Base-by-base conservation (phyloP, 2,329 filamentous ascomycete genomes). In the Tolypocladium capitatum region DNA sequence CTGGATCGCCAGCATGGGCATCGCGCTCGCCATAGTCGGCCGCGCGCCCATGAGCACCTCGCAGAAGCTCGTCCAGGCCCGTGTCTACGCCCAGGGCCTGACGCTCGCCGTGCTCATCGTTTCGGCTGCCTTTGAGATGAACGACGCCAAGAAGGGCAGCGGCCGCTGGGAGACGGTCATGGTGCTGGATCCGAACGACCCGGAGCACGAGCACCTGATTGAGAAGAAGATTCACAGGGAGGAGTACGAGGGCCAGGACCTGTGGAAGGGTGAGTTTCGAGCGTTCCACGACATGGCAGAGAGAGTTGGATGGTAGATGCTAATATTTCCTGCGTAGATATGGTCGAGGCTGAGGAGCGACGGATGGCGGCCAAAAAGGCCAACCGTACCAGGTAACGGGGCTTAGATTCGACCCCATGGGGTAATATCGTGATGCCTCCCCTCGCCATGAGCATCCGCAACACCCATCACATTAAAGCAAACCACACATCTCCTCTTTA, bases 21-120 rank as follows among this genome's bases (percentile, higher is more conserved):
- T 83, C 38, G 83, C 86, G 5, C 77, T 92, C 55, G 80, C 74
- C 48, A 64, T 94, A 30, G 88, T 96, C 53, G 80, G 84, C 60
- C 79, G 87, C 53, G 87, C 87, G 63, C 81, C 78, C 54, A 73
- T 94, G 43, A 79, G 76, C 45, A 82, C 80, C 2, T 70, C 77
- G 51, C 90, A 96, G 73, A 95, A 95, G 75, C 71, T 96, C 21
- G 90, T 96, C 16, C 90, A 96, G 74, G 90, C 89, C 24, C 83
- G 90, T 77, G 84, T 96, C 54, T 95, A 95, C 68, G 90, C 90
- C 4, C 90, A 96, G 71, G 88, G 86, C 6, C 71, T 94, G 57
- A 94, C 90, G 5, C 72, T 96, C 43, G 85, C 83, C 53, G 87
- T 95, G 46, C 73, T 96, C 48, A 77, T 94, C 60, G 80, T 86